phyloP scores from a whole-genome alignment of 768 basidiomycete genomes.

The Daedaleopsis sinensis region DNA sequence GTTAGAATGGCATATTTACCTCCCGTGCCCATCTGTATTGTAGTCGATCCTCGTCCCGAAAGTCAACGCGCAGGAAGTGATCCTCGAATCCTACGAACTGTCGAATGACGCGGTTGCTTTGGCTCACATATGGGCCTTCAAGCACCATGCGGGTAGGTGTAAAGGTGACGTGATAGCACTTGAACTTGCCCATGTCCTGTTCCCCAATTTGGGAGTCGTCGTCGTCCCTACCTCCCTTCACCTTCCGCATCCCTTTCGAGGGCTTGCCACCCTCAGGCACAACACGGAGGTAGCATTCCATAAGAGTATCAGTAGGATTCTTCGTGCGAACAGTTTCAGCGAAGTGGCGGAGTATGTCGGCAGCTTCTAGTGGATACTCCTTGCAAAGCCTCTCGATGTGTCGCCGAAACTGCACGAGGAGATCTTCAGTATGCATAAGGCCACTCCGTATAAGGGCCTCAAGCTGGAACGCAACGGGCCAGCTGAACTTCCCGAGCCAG shows the following conservation, averaged over 20 bases:
- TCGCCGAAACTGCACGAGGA: constrained; percentile 47
- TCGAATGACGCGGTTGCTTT: constrained; percentile 83
- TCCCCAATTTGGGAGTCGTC: background rate
- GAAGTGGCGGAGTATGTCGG: constrained; percentile 58
- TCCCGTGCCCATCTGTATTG: constrained; percentile 61
- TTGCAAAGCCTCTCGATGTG: constrained; percentile 45
- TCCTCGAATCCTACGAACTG: constrained; percentile 61
- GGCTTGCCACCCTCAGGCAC: constrained; percentile 15
- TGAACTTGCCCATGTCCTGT: constrained; percentile 42
- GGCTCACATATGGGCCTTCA: constrained; percentile 75
- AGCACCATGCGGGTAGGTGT: constrained; percentile 47
- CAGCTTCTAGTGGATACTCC: constrained; percentile 35
- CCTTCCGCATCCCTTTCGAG: background rate
- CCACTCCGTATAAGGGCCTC: constrained; percentile 69
- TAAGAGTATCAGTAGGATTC: constrained; percentile 42
- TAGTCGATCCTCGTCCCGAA: constrained; percentile 82
- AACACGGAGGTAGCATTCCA: constrained; percentile 49
- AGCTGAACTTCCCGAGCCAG: constrained; percentile 52
- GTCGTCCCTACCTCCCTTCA: background rate
- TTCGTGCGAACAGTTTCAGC: constrained; percentile 49
- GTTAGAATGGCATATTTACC: background rate
- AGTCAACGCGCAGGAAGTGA: constrained; percentile 80
- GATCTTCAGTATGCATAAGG: constrained; percentile 60
- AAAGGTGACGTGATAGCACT: constrained; percentile 70
- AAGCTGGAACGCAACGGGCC: constrained; percentile 77